These are phyloP conservation scores for Pseudogymnoascus sp. DNA, from an alignment of 2,329 filamentous ascomycete species.

Conservation along the genomic window DNA sequence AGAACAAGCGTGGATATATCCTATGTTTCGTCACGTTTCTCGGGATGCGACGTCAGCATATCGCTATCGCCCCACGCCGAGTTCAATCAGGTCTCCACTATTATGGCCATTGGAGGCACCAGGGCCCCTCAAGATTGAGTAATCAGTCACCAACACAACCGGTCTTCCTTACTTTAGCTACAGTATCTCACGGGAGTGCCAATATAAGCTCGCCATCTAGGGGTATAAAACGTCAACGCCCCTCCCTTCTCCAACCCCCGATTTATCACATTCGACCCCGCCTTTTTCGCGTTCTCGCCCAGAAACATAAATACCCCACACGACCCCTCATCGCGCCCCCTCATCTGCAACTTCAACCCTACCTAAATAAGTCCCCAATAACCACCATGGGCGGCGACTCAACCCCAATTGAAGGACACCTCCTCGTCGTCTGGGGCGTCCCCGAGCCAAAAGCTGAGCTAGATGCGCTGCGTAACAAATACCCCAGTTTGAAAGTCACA, in stretches of 20 bases:
- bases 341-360: neutral
- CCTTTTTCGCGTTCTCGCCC: neutral
- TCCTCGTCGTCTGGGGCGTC: conserved; percentile 38
- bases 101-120: neutral
- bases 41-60: neutral
- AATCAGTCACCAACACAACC: neutral
- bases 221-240: neutral
- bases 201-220: conserved; percentile 3
- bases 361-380: neutral
- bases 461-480: conserved; percentile 33
- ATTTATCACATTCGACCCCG: neutral
- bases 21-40: neutral
- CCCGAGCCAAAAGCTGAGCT: conserved; percentile 34
- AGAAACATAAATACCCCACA: neutral
- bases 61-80: neutral
- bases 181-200: neutral
- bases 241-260: neutral
- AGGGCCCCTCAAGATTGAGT: neutral
- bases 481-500: conserved; percentile 38
- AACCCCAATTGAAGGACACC: conserved; percentile 29
- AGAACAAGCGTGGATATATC: neutral
- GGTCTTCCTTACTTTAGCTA: neutral
- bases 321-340: neutral
- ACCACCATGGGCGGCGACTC: conserved; percentile 39
- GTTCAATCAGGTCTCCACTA: conserved; percentile 1